Conservation (phyloP, 2,329 filamentous ascomycete genomes). For the Ceratocystis destructans region DNA sequence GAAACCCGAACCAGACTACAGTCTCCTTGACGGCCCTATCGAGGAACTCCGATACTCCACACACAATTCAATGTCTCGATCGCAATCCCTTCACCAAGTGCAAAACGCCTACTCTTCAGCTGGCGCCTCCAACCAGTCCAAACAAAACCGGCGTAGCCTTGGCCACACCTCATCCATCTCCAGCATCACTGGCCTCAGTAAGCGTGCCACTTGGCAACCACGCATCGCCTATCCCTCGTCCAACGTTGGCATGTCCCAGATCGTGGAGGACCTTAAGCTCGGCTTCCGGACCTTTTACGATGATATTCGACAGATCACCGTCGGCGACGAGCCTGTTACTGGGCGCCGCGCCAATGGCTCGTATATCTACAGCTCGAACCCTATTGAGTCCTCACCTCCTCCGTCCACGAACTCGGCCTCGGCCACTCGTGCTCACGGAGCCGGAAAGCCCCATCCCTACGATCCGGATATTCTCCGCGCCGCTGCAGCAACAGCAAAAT, state of each 20-base stretch:
- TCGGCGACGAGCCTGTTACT: constrained; percentile 77
- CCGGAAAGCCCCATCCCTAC: constrained; percentile 21
- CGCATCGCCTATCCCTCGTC: constrained; percentile 30
- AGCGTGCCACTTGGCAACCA: constrained; percentile 48
- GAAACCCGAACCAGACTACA: constrained; percentile 33
- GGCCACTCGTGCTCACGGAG: constrained; percentile 14
- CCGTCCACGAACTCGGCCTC: constrained; percentile 4
- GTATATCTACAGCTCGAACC: constrained; percentile 16
- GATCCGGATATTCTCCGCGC: constrained; percentile 36
- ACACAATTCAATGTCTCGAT: constrained; percentile 21
- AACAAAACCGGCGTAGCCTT: constrained; percentile 3
- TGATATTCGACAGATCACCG: constrained; percentile 86
- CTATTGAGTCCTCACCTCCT: constrained; percentile 1
- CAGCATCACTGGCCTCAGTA: constrained; percentile 31
- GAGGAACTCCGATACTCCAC: constrained; percentile 30
- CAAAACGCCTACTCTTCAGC: constrained; percentile 14
- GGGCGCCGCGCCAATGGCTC: constrained; percentile 28
- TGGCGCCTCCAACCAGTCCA: constrained; percentile 11
- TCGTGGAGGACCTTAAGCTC: constrained; percentile 78
- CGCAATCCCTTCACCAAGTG: constrained; percentile 15
- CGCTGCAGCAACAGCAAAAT: constrained; percentile 28
- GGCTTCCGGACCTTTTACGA: constrained; percentile 92
- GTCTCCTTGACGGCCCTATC: constrained; percentile 32
- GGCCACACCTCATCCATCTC: constrained; percentile 20
- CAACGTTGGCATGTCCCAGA: constrained; percentile 48